Base-by-base conservation (phyloP, 1,284 basidiomycete species). In the Apiotrichum gracile region DNA sequence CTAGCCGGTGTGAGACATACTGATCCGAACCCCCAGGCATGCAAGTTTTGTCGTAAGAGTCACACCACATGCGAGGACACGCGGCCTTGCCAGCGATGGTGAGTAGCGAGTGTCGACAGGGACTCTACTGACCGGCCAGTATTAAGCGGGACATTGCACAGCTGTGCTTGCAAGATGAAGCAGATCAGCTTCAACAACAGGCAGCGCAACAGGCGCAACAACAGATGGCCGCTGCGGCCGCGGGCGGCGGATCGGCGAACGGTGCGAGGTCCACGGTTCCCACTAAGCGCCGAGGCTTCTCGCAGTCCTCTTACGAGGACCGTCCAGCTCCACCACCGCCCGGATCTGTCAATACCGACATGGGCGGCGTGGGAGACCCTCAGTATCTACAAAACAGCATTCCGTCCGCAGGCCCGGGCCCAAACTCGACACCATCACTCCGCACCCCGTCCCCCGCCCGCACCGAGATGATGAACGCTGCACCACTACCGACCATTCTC, bases 101-200 rank as follows among this genome's bases (percentile, higher is more conserved):
- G 42, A 49, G 49, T 42, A 24, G 8, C n/a, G 14, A 14, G 34
- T 24, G 7, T 19, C 5, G 13, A 21, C 29, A 17, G 42, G 49
- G 47, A 49, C 41, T 21, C 22, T 17, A n/a, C n/a, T n/a, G n/a
- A n/a, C n/a, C n/a, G 26, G n/a, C 14, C 38, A 58, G 57, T 26
- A 59, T 59, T 40, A 59, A 59, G 38, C 57, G 57, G 3, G 57
- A 59, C 51, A 59, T 59, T 41, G 57, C 57, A 17, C 54, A 59
- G 22, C 22, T 59, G 12, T 59, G 57, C 34, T 38, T 59, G 2
- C 51, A 52, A 5, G 57, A 59, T 21, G 57, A 59, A 27, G 57
- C 57, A 0, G 57, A 59, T 22, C 57, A 59, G 33, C 40, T 59
- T 0, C 51, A 52, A 19, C 54, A 59, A n/a, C 57, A 59, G 41